These are phyloP conservation scores for Letharia lupina DNA, from an alignment of 495 filamentous ascomycete genomes.

Conservation along the genomic window DNA sequence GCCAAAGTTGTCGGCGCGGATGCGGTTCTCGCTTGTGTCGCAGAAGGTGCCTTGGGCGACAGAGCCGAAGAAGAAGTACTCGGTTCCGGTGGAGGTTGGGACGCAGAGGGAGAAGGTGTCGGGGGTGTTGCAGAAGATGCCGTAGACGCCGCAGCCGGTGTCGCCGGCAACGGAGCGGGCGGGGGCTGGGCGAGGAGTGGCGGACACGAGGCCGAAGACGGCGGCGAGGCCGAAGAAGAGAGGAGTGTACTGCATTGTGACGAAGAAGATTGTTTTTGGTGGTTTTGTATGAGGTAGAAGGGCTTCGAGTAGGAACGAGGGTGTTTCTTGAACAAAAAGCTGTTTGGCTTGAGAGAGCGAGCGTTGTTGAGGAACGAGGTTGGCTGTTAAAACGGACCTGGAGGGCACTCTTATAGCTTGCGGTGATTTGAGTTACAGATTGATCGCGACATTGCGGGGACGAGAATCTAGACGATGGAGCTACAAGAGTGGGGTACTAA, in stretches of 20 bases:
- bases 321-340: background rate
- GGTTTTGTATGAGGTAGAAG: background rate
- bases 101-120: conserved; percentile 28
- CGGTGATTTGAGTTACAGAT: background rate
- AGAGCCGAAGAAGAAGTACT: conserved; percentile 1
- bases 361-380: background rate
- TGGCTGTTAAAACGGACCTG: background rate
- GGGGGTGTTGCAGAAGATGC: background rate
- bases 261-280: background rate
- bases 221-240: background rate
- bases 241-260: background rate
- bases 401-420: background rate
- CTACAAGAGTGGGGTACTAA: background rate
- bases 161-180: conserved; percentile 1
- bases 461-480: background rate
- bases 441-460: background rate
- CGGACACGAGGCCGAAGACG: background rate
- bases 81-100: conserved; percentile 14
- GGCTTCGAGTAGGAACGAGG: background rate
- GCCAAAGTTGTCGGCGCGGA: conserved; percentile 7
- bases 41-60: conserved; percentile 8
- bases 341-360: background rate
- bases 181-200: background rate
- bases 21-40: background rate
- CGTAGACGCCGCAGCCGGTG: background rate